Conservation (phyloP, 148 eudicot species). For the Nepenthes gracilis region DNA sequence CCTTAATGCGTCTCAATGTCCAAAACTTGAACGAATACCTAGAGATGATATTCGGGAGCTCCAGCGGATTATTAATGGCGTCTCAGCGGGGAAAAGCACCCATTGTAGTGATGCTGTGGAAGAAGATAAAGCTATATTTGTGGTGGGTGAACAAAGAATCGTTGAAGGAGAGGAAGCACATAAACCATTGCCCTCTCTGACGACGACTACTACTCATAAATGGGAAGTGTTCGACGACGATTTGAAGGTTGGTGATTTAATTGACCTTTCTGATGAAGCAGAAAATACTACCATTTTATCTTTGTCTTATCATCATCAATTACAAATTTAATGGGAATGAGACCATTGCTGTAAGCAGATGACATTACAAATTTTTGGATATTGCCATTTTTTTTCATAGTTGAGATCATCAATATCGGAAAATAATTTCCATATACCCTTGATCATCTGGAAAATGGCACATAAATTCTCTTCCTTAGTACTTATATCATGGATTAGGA, state of each 20-base stretch:
- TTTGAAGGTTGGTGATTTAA: conserved; percentile 4
- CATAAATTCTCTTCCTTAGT: too few relatives aligned
- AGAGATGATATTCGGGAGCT: conserved; percentile 41
- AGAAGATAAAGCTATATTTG: background rate
- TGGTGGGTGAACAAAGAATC: background rate
- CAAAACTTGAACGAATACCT: conserved; percentile 26
- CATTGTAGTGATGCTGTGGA: background rate
- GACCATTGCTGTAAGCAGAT: too few relatives aligned
- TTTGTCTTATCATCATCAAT: background rate
- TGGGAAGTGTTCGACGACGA: conserved; percentile 75
- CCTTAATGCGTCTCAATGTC: conserved; percentile 28
- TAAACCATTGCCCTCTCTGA: conserved; percentile 5
- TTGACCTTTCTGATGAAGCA: conserved; percentile 9
- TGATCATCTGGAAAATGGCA: too few relatives aligned
- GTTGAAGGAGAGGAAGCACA: background rate
- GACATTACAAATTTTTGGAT: too few relatives aligned
- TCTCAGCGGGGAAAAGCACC: background rate
- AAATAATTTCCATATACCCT: too few relatives aligned
- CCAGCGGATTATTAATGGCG: conserved; percentile 32
- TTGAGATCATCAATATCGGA: too few relatives aligned
- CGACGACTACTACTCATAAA: conserved; percentile 37
- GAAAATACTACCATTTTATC: background rate
- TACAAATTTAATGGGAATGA: background rate
- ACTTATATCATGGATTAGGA: too few relatives aligned
- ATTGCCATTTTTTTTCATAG: too few relatives aligned